phyloP scores from a whole-genome alignment of 352 stramenopile species.

The Pythium insidiosum region DNA sequence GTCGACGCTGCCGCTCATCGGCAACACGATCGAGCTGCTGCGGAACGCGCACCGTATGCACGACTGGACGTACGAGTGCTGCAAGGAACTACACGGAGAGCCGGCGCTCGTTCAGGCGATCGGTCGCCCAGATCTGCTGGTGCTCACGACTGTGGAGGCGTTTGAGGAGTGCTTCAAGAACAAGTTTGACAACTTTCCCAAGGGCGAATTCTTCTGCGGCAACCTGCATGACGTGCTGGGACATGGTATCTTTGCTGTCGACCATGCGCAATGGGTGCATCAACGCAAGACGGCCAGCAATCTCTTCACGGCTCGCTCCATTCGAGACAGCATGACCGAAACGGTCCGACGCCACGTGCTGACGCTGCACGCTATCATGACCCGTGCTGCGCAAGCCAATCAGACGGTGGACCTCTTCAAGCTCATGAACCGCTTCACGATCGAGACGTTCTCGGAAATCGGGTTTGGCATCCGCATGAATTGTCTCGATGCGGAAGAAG shows the following conservation, averaged over 20 bases:
- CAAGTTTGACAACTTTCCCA: conserved; percentile 68
- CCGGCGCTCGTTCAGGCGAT: conserved; percentile 24
- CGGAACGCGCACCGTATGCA: conserved; percentile 17
- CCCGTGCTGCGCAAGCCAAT: conserved; percentile 1
- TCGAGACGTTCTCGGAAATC: conserved; percentile 48
- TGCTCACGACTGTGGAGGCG: conserved; percentile 27
- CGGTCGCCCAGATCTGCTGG: conserved; percentile 19
- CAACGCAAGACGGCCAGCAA: conserved; percentile 47
- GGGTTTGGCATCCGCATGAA: conserved; percentile 44
- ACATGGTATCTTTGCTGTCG: conserved; percentile 45
- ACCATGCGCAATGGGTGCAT: conserved; percentile 32
- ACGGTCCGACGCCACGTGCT: conserved; percentile 20
- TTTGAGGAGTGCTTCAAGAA: conserved; percentile 53
- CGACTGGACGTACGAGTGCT: conserved; percentile 33
- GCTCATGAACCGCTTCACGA: conserved; percentile 37
- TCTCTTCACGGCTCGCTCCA: conserved; percentile 34
- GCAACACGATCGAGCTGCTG: conserved; percentile 31
- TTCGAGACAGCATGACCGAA: conserved; percentile 38
- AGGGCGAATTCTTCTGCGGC: conserved; percentile 23
- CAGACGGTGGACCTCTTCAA: conserved; percentile 28
- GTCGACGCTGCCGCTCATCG: conserved; percentile 19
- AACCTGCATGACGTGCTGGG: conserved; percentile 25
- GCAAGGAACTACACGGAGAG: conserved; percentile 20
- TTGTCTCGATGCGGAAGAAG: conserved; percentile 24
- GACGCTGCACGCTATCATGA: conserved; percentile 17